Evolutionary conservation across 352 stramenopile genomes (phyloP).

Genomic region (Blastocystis sp.): DNA sequence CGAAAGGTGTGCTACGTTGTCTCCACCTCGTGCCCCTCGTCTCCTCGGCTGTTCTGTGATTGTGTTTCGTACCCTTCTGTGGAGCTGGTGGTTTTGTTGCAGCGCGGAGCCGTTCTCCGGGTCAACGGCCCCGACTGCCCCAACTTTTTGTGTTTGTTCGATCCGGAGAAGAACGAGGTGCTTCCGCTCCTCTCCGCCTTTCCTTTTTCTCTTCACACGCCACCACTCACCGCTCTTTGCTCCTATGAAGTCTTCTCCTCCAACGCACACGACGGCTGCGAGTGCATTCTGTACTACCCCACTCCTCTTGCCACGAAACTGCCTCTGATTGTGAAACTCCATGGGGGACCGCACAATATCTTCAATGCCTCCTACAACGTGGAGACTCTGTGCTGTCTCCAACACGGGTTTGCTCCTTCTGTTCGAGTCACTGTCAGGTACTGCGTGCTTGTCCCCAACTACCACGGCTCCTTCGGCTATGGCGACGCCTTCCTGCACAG

Average conservation of each 20-base stretch:
- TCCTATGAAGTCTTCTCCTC: not conserved
- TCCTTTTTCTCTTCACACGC: not conserved
- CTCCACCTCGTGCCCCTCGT: not conserved
- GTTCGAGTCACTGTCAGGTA: not conserved
- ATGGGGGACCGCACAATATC: conserved; percentile 54
- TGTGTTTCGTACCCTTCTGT: not conserved
- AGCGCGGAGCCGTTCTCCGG: not conserved
- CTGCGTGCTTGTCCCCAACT: conserved; percentile 48
- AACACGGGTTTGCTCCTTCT: not conserved
- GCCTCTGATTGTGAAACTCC: conserved; percentile 26
- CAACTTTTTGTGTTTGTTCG: not conserved
- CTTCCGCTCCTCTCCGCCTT: not conserved
- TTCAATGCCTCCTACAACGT: conserved; percentile 40
- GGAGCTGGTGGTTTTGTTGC: not conserved
- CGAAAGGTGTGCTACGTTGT: conserved; percentile 6
- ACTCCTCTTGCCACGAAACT: not conserved
- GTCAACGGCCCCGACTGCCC: not conserved
- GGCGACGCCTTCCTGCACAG: conserved; percentile 41
- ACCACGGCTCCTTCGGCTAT: conserved; percentile 44
- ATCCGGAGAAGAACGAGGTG: not conserved
- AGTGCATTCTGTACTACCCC: conserved; percentile 19
- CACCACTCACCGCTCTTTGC: not conserved
- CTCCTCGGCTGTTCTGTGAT: not conserved
- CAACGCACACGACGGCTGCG: not conserved
- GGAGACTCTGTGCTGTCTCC: conserved; percentile 16